Evolutionary conservation across 441 rosid genomes (phyloP).

Genomic region (Bocquillonia castaneifolia): DNA sequence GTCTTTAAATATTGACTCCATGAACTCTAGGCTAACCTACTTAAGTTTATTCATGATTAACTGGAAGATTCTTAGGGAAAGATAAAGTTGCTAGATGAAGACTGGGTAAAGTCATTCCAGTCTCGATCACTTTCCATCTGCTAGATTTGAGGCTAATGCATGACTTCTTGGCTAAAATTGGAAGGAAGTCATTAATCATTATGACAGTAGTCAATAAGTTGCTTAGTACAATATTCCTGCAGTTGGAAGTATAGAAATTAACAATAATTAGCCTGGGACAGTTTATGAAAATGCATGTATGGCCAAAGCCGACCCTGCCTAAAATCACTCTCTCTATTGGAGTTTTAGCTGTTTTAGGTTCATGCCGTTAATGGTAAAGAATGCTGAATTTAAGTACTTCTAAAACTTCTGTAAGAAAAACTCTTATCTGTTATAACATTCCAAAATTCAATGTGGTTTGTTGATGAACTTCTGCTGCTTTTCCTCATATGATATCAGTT

Average conservation of each 20-base stretch:
- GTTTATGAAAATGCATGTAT: no score
- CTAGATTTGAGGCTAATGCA: background rate
- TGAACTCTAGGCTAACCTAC: background rate
- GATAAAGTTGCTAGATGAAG: background rate
- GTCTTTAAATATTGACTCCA: background rate
- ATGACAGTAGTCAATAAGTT: background rate
- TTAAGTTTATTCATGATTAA: background rate
- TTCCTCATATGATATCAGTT: background rate
- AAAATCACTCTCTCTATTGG: no score
- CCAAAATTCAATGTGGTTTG: background rate
- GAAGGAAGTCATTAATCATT: no score
- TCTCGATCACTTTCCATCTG: background rate
- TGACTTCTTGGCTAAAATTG: background rate
- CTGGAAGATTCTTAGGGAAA: background rate
- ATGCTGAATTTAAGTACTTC: background rate
- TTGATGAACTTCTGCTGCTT: background rate
- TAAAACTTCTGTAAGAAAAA: background rate
- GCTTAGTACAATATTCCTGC: background rate
- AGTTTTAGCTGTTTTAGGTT: no score
- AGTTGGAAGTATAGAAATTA: no score
- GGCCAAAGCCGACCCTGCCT: no score
- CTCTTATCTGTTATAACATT: background rate
- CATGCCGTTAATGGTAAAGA: no score
- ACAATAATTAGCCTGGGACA: no score
- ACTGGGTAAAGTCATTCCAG: background rate